A percentile compares a stretch with the other conserved stretches of the same genome.
Evolutionary conservation across 352 stramenopile species (phyloP).

Genomic region (Globisporangium barbulae): DNA sequence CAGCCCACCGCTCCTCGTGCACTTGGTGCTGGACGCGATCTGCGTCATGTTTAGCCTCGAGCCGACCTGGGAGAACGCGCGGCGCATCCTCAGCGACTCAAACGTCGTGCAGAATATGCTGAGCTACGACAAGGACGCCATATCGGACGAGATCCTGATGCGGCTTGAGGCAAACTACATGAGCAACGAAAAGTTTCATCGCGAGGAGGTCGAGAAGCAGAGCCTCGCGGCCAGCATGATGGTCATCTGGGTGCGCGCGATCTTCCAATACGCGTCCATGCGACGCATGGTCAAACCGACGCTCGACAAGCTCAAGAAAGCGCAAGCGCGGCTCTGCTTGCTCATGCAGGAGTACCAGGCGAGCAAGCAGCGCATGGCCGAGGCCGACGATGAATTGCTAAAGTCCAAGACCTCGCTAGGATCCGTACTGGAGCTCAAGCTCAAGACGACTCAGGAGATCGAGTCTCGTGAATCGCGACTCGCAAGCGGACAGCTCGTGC

Average conservation of each 20-base stretch:
- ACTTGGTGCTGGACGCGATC: constrained; percentile 66
- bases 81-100: constrained; percentile 51
- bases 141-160: constrained; percentile 31
- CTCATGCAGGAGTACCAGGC: constrained; percentile 68
- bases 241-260: constrained; percentile 69
- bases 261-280: constrained; percentile 56
- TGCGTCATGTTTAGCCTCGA: constrained; percentile 74
- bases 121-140: constrained; percentile 70
- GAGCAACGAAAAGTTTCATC: constrained; percentile 47
- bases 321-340: constrained; percentile 41
- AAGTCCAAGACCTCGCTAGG: constrained; percentile 27
- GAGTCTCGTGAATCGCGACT: constrained; percentile 24
- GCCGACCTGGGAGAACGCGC: constrained; percentile 69
- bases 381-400: constrained; percentile 35
- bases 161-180: constrained; percentile 54
- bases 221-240: constrained; percentile 76
- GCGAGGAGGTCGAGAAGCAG: constrained; percentile 71
- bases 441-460: constrained; percentile 34
- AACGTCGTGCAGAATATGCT: constrained; percentile 74
- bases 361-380: constrained; percentile 53
- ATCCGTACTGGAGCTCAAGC: constrained; percentile 22
- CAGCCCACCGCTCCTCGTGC: constrained; percentile 61
- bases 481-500: constrained; percentile 27
- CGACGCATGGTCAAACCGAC: constrained; percentile 56
- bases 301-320: constrained; percentile 60